Evolutionary conservation across 352 stramenopile genomes (phyloP), one percentile per base, ranked within the genome.

Genomic region (Pythium apleroticum): DNA sequence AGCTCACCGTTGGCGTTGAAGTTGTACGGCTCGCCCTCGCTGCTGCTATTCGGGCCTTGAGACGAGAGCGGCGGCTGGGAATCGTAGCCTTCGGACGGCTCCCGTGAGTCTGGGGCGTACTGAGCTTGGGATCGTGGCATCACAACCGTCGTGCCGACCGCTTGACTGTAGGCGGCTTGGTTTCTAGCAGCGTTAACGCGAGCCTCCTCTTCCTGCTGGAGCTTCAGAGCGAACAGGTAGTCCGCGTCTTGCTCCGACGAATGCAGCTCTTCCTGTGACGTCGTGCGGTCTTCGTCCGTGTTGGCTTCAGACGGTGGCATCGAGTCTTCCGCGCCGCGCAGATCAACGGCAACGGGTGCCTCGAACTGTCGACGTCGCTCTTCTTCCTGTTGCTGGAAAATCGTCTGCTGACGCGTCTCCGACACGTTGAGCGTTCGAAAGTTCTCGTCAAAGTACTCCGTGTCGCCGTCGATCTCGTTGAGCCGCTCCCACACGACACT

Each of bases 401-500:
- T 79, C 35, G 67, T 82, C 45, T 93, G 69, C 63, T 95, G 86
- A 8, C 84, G 81, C 27, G 78, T 88, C 52, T 92, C 75, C 2
- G 74, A 80, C 2, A 73, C 80, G 27, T 89, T 90, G 10, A 93
- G 68, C 8, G 80, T 74, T 14, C 71, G 73, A 64, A 96, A 96
- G 19, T 78, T 71, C 1, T 76, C 71, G 33, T 93, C 79, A 22
- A 88, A 77, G 63, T 94, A 96, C 62, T 91, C 84, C 0, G 76
- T 85, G 28, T 96, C 85, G 15, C 87, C 87, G 54, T 94, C 85
- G 49, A 96, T 96, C 58, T 93, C 86, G 71, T 98, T 96, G 30
- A 99, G 69, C 20, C 90, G 82, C 76, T 99, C 97, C 96, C 96
- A 99, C 9, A 98, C 84, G 31, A 99, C 88, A 19, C 78, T 93